Evolutionary conservation across 306 rosid genomes (phyloP).

Genomic region (Cicer bijugum): DNA sequence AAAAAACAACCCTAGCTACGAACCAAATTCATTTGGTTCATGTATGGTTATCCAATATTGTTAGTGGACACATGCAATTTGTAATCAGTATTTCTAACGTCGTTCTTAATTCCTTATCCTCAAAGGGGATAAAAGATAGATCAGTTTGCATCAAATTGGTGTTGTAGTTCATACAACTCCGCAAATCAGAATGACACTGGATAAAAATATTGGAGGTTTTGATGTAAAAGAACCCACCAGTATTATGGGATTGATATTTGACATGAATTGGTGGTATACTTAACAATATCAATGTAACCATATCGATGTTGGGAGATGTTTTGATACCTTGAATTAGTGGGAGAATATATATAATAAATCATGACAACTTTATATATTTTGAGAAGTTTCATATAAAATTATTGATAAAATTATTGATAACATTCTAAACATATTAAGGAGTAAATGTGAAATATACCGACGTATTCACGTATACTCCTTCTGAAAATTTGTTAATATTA

Average conservation of each 20-base stretch:
- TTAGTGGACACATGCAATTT: constrained; percentile 14
- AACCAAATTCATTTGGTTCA: constrained; percentile 28
- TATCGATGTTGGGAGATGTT: no score
- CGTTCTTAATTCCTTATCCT: constrained; percentile 1
- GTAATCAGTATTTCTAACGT: neutral
- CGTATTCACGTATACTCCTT: no score
- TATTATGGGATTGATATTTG: constrained; percentile 64
- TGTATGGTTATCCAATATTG: constrained; percentile 33
- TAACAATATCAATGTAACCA: no score
- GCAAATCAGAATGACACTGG: constrained; percentile 28
- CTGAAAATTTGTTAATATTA: no score
- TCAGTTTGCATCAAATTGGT: constrained; percentile 18
- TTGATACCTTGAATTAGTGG: no score
- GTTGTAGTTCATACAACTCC: constrained; percentile 3
- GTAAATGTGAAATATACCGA: no score
- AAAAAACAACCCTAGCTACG: constrained; percentile 7
- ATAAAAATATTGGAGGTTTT: constrained; percentile 16
- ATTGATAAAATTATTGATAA: no score
- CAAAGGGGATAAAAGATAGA: constrained; percentile 24
- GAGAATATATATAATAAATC: no score
- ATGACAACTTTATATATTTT: no score
- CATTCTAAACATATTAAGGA: no score
- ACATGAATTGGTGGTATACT: no score
- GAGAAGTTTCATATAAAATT: no score
- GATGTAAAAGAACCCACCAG: constrained; percentile 63